Evolutionary conservation across 2,329 filamentous ascomycete species (phyloP), one percentile per base, ranked within the genome.

Genomic region (Beauveria sp.): DNA sequence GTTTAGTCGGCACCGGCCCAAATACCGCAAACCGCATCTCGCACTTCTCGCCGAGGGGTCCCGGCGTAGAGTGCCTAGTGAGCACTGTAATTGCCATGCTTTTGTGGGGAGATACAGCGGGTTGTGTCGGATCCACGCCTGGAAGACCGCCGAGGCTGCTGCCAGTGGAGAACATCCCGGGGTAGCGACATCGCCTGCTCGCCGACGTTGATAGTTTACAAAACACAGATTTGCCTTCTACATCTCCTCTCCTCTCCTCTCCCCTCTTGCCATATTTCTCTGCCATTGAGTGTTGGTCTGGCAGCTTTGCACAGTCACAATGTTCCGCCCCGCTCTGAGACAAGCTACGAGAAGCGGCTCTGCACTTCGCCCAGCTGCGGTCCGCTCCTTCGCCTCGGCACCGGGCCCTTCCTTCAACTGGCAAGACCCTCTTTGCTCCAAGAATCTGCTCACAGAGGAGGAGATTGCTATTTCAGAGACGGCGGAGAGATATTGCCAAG

Each of bases 401-500:
- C 63, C 65, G 20, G 67, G 67, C 28, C 68, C 73, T 3, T 66
- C 67, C 22, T 98, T 97, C 74, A 86, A 96, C 73, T 99, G 95
- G 93, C 84, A 95, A 73, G 95, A 99, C 71, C 93, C 95, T 22
- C 79, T 99, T 62, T 83, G 82, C 28, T 81, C 87, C 42, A 86
- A 86, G 69, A 88, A 86, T 70, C 77, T 96, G 50, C 83, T 92
- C 69, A 96, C 92, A 1, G 90, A 96, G 66, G 95, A 99, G 63
- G 95, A 99, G 75, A 72, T 91, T 66, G 91, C 93, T 16, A 93
- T 99, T 66, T 82, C 89, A 47, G 91, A 97, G 69, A 96, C 91
- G 6, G 93, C 93, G 40, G 90, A 96, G 75, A 84, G 90, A 64
- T 99, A 98, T 71, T 98, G 93, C 72, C 93, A 98, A 74, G 93